Evolutionary conservation across 1,139 yeast genomes (phyloP), one percentile per base, ranked within the genome.

Genomic region (Suhomyces bokatorum): DNA sequence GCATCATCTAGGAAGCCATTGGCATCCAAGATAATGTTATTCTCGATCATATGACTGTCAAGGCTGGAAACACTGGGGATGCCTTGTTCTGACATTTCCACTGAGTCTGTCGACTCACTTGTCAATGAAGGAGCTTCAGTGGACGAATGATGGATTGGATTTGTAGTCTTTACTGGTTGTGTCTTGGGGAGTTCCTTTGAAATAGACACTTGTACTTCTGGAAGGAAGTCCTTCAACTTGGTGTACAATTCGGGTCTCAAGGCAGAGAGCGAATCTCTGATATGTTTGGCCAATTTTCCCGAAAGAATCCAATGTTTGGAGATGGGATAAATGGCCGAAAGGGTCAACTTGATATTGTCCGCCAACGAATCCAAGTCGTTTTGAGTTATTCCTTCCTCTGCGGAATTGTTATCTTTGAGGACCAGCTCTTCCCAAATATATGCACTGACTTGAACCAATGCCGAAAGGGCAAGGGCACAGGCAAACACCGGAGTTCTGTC

Each of bases 381-480:
- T 6, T 35, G 58, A 30, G 58, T 55, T 33, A 58, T 56, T 6
- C 50, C 48, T 28, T 42, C 45, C 12, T 24, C 43, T 14, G 32
- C 42, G 4, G 42, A 45, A 14, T 33, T 40, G 7, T 37, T 42
- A 12, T 45, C 48, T 13, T 37, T 32, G 16, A 44, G 32, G n/a
- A 43, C 31, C 37, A 33, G 43, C 41, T 70, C 75, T 17, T 67
- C 67, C 81, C 81, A 77, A 2, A 77, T 62, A 51, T 72, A 76
- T 0, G 80, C 77, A 44, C 78, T 74, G 10, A 75, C 55, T 56
- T 75, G 80, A 15, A 76, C 78, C 37, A 77, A 56, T 4, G 77
- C 69, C 0, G 79, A 70, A 54, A 75, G 72, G 2, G 81, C 81
- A 42, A 77, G 60, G 0, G 80, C 73, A 52, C 81, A 77, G 0